Base-by-base conservation (phyloP, 2,329 filamentous ascomycete genomes). In the Fusarium equiseti region DNA sequence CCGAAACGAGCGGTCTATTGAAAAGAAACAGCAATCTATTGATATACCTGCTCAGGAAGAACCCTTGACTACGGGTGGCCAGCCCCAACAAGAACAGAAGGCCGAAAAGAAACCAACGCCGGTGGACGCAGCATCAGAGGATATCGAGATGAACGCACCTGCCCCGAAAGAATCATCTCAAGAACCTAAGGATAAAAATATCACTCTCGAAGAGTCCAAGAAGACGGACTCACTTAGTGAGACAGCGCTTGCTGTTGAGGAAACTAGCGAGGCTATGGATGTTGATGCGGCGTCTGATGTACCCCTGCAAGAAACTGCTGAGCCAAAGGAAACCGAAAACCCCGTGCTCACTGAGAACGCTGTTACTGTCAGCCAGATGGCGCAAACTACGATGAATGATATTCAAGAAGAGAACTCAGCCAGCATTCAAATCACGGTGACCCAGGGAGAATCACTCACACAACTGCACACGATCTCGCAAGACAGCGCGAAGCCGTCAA, bases 241-340 rank as follows among this genome's bases (percentile, higher is more conserved):
- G 42, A 35, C 31, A 52, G 26, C 35, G 16, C 29, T 54, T 40
- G 22, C 48, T n/a, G 40, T 29, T 10, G 53, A 66, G 31, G 54
- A 55, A 55, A 22, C 53, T 13, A 29, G 43, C 50, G 66, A 75
- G n/a, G 61, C 61, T 44, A 75, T 76, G 74, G 74, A 76, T 7
- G 31, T 76, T 40, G 71, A 76, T 44, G 57, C 67, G 51, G 31
- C 43, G 18, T 44, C 46, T 24, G 63, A 52, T 31, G n/a, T 16
- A 26, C 26, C 44, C 20, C 22, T 31, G 16, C 44, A 56, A 16
- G 31, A 59, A 27, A 22, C 46, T n/a, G 18, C 46, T 6, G 46
- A 58, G n/a, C 50, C 45, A 51, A 57, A 49, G 27, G 48, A 56
- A 27, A 54, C 54, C 8, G 29, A 59, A 44, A 44, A 49, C 16